A percentile compares a stretch with the other conserved stretches of the same genome.
Evolutionary conservation across 2,329 filamentous ascomycete genomes (phyloP).

Genomic region (Botrytis cinerea): DNA sequence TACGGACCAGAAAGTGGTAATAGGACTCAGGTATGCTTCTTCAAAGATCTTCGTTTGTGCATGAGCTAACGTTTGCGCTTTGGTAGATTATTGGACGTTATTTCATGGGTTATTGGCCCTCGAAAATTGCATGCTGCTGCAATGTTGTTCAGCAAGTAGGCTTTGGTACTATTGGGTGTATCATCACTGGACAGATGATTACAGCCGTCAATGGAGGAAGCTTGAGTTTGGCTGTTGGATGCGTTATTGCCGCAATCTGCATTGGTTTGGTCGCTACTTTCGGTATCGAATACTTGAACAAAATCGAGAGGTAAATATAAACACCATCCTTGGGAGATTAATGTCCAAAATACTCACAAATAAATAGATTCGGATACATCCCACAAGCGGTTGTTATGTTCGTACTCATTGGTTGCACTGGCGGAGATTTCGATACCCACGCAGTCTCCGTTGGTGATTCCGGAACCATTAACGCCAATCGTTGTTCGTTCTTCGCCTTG

Average conservation of each 20-base stretch:
- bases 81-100: slow-evolving; percentile 56
- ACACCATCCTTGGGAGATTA: not conserved
- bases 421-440: slow-evolving; percentile 54
- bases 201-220: slow-evolving; percentile 28
- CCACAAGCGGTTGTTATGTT: slow-evolving; percentile 58
- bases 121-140: slow-evolving; percentile 61
- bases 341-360: not conserved
- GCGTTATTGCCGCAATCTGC: slow-evolving; percentile 31
- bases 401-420: slow-evolving; percentile 58
- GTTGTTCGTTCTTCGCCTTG: slow-evolving; percentile 52
- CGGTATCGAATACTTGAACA: slow-evolving; percentile 27
- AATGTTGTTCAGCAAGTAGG: slow-evolving; percentile 61
- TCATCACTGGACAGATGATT: slow-evolving; percentile 31
- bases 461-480: slow-evolving; percentile 52
- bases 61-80: not conserved
- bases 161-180: slow-evolving; percentile 60
- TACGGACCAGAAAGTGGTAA: slow-evolving; percentile 62
- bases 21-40: slow-evolving; percentile 54
- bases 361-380: slow-evolving; percentile 47
- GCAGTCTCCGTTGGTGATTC: slow-evolving; percentile 51
- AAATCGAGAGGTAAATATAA: slow-evolving; percentile 24
- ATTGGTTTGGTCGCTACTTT: slow-evolving; percentile 28
- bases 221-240: slow-evolving; percentile 16
- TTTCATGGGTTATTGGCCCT: slow-evolving; percentile 64
- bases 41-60: not conserved